phyloP scores from a whole-genome alignment of 2,329 filamentous ascomycete genomes.

The Talaromyces verruculosus region DNA sequence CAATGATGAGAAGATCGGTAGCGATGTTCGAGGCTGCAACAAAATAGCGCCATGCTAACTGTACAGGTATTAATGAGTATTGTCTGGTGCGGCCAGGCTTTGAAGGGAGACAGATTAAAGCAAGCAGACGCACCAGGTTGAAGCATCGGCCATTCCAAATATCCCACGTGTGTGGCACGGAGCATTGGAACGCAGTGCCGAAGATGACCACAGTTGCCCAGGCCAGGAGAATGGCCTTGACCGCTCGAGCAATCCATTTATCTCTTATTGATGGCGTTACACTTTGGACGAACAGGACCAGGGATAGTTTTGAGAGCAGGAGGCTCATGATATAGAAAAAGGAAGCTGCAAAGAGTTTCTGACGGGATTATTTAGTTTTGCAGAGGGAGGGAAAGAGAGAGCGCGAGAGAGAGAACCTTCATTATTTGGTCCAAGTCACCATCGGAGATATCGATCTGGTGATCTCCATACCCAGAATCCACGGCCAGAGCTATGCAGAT shows the following conservation, averaged over 20 bases:
- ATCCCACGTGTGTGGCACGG: constrained; percentile 25
- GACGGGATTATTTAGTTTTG: constrained; percentile 6
- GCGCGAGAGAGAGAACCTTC: constrained; percentile 23
- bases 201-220: constrained; percentile 24
- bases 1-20: constrained; percentile 27
- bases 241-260: constrained; percentile 21
- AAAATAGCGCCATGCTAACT: constrained; percentile 26
- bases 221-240: constrained; percentile 22
- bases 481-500: constrained; percentile 26
- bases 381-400: neutral
- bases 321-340: constrained; percentile 27
- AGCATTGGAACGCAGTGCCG: constrained; percentile 27
- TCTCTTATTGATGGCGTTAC: constrained; percentile 26
- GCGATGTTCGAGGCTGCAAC: constrained; percentile 25
- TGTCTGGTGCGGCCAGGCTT: neutral
- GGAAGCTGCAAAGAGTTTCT: constrained; percentile 27
- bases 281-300: constrained; percentile 27
- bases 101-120: neutral
- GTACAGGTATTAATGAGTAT: constrained; percentile 12
- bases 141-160: constrained; percentile 26
- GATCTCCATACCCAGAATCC: constrained; percentile 28
- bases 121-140: constrained; percentile 22
- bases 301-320: constrained; percentile 28
- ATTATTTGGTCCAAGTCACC: constrained; percentile 24
- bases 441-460: constrained; percentile 21